Evolutionary conservation across 2,329 filamentous ascomycete species (phyloP), one percentile per base, ranked within the genome.

Genomic region (Colletotrichum phormii): DNA sequence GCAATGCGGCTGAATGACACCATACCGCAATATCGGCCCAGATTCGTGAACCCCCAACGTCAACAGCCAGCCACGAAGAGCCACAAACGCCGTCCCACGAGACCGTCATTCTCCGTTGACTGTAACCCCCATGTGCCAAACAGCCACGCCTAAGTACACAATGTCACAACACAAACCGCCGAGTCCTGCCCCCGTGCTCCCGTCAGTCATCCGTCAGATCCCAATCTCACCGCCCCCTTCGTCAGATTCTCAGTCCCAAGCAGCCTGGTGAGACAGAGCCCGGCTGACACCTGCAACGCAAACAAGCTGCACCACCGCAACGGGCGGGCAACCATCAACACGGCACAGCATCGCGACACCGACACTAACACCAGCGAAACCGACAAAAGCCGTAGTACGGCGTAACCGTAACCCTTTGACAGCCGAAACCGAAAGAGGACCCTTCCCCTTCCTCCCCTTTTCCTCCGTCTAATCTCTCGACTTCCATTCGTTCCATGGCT

Each of bases 271-370:
- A 22, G 9, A 51, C 37, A 62, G 37, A 22, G 26, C 59, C 35
- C 59, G 37, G 59, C 59, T 61, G 59, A 33, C 37, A 62, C 26
- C 59, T 62, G 59, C 59, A 62, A 62, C 59, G 59, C 37, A 62
- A 62, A 62, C 59, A 62, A 24, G 9, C 26, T 18, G 35, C 33
- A 42, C 35, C 33, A 9, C 57, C 57, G 15, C 8, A 37, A 62
- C 37, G 59, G 59, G 37, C 42, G 42, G n/a, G 42, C 59, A 46
- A 18, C 26, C 59, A 62, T 49, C 42, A 26, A 35, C 37, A 62
- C 37, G 46, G 15, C 18, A 26, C 22, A 37, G 58, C 15, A 46
- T 37, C 59, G n/a, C 37, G 22, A n/a, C 42, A 49, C 35, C 35
- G 15, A 12, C 35, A 37, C 35, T 7, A 49, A 49, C 42, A 49